These are phyloP conservation scores for Raddia guianensis DNA, from an alignment of 176 grass and related monocot genomes.

Conservation along the genomic window DNA sequence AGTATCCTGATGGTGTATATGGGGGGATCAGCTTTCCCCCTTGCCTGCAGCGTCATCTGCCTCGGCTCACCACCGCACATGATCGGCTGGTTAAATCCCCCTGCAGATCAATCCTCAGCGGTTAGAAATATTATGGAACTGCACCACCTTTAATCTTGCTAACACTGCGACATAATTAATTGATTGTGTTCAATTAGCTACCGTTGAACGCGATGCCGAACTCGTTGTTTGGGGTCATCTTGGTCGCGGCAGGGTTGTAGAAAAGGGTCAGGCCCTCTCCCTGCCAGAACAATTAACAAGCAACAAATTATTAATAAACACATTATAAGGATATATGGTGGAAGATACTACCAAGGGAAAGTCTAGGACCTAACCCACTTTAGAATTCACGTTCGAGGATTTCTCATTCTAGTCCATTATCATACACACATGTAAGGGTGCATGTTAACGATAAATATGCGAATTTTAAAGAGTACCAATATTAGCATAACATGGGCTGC, in stretches of 20 bases:
- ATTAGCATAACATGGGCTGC: neutral
- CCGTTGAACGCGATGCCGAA: constrained; percentile 92
- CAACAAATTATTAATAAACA: too few relatives aligned
- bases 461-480: neutral
- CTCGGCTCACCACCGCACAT: constrained; percentile 93
- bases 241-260: constrained; percentile 76
- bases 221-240: constrained; percentile 57
- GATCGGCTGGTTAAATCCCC: constrained; percentile 98
- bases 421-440: too few relatives aligned
- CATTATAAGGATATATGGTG: neutral
- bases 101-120: constrained; percentile 33
- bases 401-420: too few relatives aligned
- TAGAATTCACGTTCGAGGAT: too few relatives aligned
- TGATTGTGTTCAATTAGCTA: neutral
- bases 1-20: constrained; percentile 85
- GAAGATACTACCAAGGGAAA: too few relatives aligned
- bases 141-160: neutral
- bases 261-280: constrained; percentile 81
- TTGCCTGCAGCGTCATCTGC: constrained; percentile 76
- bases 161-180: neutral
- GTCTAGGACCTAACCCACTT: too few relatives aligned
- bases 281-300: constrained; percentile 36
- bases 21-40: constrained; percentile 75
- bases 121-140: neutral
- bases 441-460: too few relatives aligned